These are phyloP conservation scores for Colletotrichum tofieldiae DNA, from an alignment of 2,329 filamentous ascomycete genomes.

Conservation along the genomic window DNA sequence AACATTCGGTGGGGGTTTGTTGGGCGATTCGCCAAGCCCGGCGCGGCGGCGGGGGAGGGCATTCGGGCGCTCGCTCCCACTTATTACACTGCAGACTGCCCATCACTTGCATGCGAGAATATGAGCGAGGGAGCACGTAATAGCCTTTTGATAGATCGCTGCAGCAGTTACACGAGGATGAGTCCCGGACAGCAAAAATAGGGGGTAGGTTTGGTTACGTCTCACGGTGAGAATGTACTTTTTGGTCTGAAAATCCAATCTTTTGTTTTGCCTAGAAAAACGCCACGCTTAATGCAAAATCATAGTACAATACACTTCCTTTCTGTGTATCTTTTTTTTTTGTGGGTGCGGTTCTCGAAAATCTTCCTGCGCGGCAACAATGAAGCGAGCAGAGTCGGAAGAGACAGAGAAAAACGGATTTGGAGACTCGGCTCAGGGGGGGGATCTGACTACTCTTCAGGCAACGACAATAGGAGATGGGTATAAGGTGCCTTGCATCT, in stretches of 20 bases:
- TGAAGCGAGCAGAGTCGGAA: not conserved
- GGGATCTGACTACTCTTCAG: constrained; percentile 32
- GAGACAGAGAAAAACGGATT: not conserved
- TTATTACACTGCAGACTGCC: constrained; percentile 10
- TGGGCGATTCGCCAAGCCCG: too few species aligned
- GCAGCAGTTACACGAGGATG: not conserved
- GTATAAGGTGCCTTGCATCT: constrained; percentile 41
- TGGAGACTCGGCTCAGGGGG: constrained; percentile 23
- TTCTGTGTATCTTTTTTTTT: constrained; percentile 29
- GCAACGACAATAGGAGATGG: constrained; percentile 41
- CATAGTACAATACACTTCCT: constrained; percentile 35
- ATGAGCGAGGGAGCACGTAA: constrained; percentile 5
- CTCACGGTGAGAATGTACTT: constrained; percentile 1
- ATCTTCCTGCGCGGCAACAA: not conserved
- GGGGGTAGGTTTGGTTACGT: not conserved
- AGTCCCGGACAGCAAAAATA: not conserved
- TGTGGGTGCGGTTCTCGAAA: not conserved
- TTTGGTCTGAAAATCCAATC: constrained; percentile 26
- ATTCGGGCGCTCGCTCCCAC: constrained; percentile 12
- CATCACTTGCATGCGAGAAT: not conserved
- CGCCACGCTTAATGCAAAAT: constrained; percentile 42
- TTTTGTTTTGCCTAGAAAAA: constrained; percentile 36
- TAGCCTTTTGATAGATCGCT: constrained; percentile 1
- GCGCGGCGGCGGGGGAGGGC: too few species aligned
- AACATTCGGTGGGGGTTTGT: not conserved